Evolutionary conservation across 805 yeast species (phyloP).

Genomic region (Starmerella bombi): DNA sequence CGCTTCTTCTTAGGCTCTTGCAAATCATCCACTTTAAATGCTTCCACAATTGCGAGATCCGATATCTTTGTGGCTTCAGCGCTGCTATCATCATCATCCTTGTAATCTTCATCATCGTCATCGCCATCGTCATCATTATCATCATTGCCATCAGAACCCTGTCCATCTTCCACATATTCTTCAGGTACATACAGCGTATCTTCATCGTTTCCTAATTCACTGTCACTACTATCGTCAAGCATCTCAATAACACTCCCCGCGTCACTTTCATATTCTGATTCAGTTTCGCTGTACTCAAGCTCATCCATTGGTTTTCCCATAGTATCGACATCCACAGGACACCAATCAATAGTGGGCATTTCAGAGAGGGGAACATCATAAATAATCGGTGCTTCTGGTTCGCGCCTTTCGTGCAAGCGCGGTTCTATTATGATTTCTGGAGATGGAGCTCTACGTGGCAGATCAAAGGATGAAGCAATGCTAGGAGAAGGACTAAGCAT

Average conservation of each 20-base stretch:
- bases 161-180: neutral
- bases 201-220: conserved; percentile 4
- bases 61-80: neutral
- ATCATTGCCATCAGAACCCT: neutral
- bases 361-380: conserved; percentile 10
- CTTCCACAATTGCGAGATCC: conserved; percentile 4
- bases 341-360: conserved; percentile 14
- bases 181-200: neutral
- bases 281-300: conserved; percentile 15
- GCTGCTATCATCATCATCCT: neutral
- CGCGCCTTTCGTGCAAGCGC: no score
- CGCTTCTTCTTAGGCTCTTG: conserved; percentile 7
- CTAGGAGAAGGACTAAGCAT: no score
- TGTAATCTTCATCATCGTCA: conserved; percentile 1
- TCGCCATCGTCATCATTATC: conserved; percentile 4
- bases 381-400: conserved; percentile 7
- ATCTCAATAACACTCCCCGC: conserved; percentile 17
- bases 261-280: conserved; percentile 14
- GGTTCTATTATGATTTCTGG: no score
- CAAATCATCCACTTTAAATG: no score
- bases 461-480: no score
- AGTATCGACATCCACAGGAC: conserved; percentile 4
- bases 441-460: no score
- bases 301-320: conserved; percentile 6
- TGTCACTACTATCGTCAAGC: conserved; percentile 11